A percentile compares a stretch with the other conserved stretches of the same genome.
phyloP scores from a whole-genome alignment of 306 rosid genomes.

The Pyrus communis region DNA sequence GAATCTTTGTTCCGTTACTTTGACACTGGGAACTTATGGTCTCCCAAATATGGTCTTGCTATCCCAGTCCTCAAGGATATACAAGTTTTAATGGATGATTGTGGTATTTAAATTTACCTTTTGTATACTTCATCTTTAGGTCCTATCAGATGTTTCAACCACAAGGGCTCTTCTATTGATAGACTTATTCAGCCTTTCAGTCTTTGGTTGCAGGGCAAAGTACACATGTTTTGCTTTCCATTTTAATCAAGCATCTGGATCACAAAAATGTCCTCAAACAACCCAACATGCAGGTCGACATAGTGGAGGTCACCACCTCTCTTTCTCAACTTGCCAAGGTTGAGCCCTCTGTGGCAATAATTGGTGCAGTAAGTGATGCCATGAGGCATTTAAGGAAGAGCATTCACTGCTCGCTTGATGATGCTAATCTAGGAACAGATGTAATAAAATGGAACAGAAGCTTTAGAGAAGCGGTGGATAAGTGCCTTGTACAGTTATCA shows the following conservation, averaged over 20 bases:
- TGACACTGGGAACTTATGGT: constrained; percentile 68
- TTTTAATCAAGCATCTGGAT: constrained; percentile 83
- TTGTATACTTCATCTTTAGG: constrained; percentile 5
- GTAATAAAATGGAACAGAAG: constrained; percentile 56
- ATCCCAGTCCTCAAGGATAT: constrained; percentile 67
- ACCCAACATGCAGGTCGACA: constrained; percentile 75
- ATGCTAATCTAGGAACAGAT: constrained; percentile 43
- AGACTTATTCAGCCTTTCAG: background rate
- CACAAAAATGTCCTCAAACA: constrained; percentile 74
- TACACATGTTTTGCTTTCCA: constrained; percentile 73
- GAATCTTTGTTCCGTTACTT: constrained; percentile 85
- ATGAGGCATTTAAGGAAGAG: constrained; percentile 83
- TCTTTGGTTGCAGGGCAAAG: constrained; percentile 48
- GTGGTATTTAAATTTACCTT: constrained; percentile 41
- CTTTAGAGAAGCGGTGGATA: constrained; percentile 66
- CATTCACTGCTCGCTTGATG: constrained; percentile 63
- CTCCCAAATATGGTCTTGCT: constrained; percentile 64
- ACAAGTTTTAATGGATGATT: constrained; percentile 65
- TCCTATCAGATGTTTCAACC: constrained; percentile 8
- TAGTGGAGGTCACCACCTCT: constrained; percentile 64
- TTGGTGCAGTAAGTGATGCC: constrained; percentile 71
- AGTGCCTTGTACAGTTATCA: constrained; percentile 73
- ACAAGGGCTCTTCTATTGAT: background rate
- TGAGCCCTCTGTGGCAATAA: constrained; percentile 64
- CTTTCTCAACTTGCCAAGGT: constrained; percentile 67